Base-by-base conservation (phyloP, 2,329 filamentous ascomycete genomes). In the Podosphaera fusca region DNA sequence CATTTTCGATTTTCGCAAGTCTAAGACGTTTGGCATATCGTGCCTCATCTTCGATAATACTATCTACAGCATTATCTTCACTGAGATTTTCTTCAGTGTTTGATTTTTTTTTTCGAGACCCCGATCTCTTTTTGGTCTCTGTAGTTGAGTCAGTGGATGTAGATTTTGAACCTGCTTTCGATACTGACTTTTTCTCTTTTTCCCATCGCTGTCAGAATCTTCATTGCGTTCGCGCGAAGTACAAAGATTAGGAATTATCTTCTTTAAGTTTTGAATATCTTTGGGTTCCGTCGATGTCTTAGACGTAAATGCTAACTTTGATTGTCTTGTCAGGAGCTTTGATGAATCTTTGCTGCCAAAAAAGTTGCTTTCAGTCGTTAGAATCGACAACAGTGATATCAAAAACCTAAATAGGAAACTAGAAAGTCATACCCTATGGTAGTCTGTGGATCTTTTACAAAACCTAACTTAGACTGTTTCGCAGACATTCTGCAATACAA, bases 381-480 rank as follows among this genome's bases (percentile, higher is more conserved):
- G 47, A 9, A n/a, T 50, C 2, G 46, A 14, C 9, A 33, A 35
- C 21, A 14, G 31, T 34, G n/a, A 21, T 55, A 7, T 40, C 30
- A 10, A 58, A 29, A 33, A 29, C 38, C 21, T 21, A 21, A 21
- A 21, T 21, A 21, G 49, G 36, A 51, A 50, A 55, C 9, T 9
- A 6, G 46, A 57, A 30, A 12, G 51, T 56, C 72, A 70, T 79
- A 88, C 85, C 82, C 78, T 69, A 90, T 72, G 64, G 82, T 87
- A 67, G 76, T 79, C 74, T 90, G 85, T 61, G 76, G 75, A 65
- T 81, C 72, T 70, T 79, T 82, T 61, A 90, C 87, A 72, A 92
- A 94, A 88, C 86, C 86, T 69, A 94, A 72, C 60, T 85, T 94
- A 65, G 85, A 81, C 72, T 94, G 87, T 55, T 66, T 67, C 30